Conservation (phyloP, 306 rosid genomes). For the Comarum palustre region DNA sequence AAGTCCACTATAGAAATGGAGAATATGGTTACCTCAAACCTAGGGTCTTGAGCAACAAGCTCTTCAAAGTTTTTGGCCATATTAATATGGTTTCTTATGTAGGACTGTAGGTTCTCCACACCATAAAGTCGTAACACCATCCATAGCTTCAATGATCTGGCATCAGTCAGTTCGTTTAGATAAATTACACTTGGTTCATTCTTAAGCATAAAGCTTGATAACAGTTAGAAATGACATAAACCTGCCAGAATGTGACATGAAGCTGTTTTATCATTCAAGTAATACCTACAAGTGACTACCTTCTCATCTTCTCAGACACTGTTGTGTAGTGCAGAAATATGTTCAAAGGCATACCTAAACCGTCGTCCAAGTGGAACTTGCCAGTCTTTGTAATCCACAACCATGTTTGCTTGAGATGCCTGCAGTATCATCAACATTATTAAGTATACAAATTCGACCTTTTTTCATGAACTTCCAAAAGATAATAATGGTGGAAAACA, state of each 20-base stretch:
- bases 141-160: slow-evolving; percentile 87
- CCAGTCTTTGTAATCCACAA: slow-evolving; percentile 95
- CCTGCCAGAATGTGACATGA: not conserved
- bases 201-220: not conserved
- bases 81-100: slow-evolving; percentile 68
- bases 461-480: slow-evolving; percentile 2
- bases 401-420: slow-evolving; percentile 72
- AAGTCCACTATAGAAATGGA: not conserved
- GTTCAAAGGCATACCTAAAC: slow-evolving; percentile 60
- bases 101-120: slow-evolving; percentile 60
- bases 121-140: slow-evolving; percentile 91
- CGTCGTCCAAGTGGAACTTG: slow-evolving; percentile 98
- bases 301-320: not conserved
- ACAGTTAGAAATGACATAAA: slow-evolving; percentile 6
- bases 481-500: slow-evolving; percentile 16
- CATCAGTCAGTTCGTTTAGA: slow-evolving; percentile 19
- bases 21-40: slow-evolving; percentile 64
- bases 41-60: slow-evolving; percentile 60
- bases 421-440: slow-evolving; percentile 37
- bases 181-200: not conserved
- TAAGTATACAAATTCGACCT: not conserved
- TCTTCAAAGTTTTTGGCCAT: slow-evolving; percentile 70
- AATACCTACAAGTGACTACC: not conserved
- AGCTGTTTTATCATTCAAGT: not conserved
- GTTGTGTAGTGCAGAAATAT: not conserved